Evolutionary conservation across 306 rosid genomes (phyloP).

Genomic region (Mimosa pudica): DNA sequence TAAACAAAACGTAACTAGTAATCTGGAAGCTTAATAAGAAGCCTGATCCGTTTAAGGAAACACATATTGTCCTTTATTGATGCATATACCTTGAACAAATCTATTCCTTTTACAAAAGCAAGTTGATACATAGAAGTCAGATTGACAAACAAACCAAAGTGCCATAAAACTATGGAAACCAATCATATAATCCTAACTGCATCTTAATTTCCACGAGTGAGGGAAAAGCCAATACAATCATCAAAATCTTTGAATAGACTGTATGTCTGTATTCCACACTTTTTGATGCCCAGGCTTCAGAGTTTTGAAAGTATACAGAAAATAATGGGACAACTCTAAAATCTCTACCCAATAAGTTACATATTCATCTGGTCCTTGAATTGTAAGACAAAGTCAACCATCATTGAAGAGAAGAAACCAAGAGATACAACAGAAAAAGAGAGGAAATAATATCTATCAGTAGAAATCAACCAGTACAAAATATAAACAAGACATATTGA

Average conservation of each 20-base stretch:
- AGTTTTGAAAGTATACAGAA: background rate
- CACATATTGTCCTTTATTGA: background rate
- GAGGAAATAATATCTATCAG: background rate
- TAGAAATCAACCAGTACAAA: background rate
- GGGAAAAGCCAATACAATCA: too few relatives aligned
- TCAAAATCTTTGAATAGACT: background rate
- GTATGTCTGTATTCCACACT: background rate
- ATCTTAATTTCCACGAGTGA: too few relatives aligned
- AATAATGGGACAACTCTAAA: background rate
- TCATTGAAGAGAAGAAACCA: background rate
- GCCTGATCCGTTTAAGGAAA: too few relatives aligned
- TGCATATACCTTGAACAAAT: slow-evolving; percentile 2
- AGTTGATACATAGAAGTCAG: background rate
- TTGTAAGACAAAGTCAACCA: background rate
- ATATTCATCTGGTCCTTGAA: background rate
- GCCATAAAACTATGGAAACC: background rate
- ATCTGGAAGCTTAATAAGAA: background rate
- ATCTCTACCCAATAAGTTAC: background rate
- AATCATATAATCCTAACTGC: background rate
- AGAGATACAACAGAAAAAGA: background rate
- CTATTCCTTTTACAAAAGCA: background rate
- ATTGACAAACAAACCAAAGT: background rate
- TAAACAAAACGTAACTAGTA: background rate
- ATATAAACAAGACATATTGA: background rate
- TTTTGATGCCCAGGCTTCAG: background rate